Evolutionary conservation across 495 filamentous ascomycete species (phyloP), one percentile per base, ranked within the genome.

Genomic region (Penicillium lividum): DNA sequence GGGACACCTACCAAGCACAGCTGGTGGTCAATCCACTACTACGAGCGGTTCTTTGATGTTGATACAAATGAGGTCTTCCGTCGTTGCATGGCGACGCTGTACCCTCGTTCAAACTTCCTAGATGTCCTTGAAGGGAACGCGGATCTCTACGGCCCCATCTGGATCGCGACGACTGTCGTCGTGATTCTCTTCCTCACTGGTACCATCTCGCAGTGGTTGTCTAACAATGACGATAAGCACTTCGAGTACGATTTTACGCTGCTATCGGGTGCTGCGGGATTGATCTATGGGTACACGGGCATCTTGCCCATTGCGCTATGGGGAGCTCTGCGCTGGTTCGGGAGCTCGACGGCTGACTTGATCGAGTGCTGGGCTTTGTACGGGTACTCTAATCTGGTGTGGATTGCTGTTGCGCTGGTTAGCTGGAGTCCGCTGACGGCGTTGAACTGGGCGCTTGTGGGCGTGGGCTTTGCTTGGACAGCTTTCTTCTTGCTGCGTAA

Each of bases 141-240:
- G 18, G 94, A 98, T 69, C 81, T 98, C 54, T 98, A 98, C 78
- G 88, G 87, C 2, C 94, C 94, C 4, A 89, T 98, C 72, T 98
- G 94, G 94, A 97, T 98, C 76, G 95, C 95, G 10, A 98, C 94
- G 1, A 97, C 94, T 3, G 95, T 98, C 16, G 88, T 98, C 25
- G 81, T 98, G 61, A 97, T 98, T 49, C 78, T 98, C 42, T 98
- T 98, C 73, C 69, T 98, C 58, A 92, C 92, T 6, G 94, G 93
- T 18, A 98, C 95, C 0, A 96, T 98, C 59, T 94, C 88, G 62
- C 86, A 91, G 68, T 98, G 96, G 73, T 77, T 96, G 43, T 82
- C 87, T 18, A 73, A 82, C 18, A 76, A 79, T 48, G 77, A 84
- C 51, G 77, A 85, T 42, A 71, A 77, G 8, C 85, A 84, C 61